Conservation (phyloP, 2,329 filamentous ascomycete genomes). For the Penicillium polonicum region DNA sequence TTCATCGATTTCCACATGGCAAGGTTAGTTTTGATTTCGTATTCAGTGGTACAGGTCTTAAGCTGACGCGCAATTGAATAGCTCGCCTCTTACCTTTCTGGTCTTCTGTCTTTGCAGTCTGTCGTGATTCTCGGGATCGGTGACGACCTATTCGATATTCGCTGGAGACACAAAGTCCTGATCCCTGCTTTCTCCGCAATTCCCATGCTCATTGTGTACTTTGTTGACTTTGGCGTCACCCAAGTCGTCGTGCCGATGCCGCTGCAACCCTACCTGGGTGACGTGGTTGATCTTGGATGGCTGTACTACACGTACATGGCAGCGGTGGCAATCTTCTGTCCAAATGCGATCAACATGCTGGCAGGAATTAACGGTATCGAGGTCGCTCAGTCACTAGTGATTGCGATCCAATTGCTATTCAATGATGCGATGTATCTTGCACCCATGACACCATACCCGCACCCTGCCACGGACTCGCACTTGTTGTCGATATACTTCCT, state of each 20-base stretch:
- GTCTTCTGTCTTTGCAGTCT: slow-evolving; percentile 86
- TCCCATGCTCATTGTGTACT: slow-evolving; percentile 93
- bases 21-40: slow-evolving; percentile 59
- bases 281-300: slow-evolving; percentile 76
- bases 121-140: slow-evolving; percentile 89
- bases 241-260: slow-evolving; percentile 88
- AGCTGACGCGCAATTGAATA: slow-evolving; percentile 39
- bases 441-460: slow-evolving; percentile 72
- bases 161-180: slow-evolving; percentile 98
- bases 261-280: slow-evolving; percentile 78
- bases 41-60: background rate
- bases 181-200: slow-evolving; percentile 93
- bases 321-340: slow-evolving; percentile 92
- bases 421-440: slow-evolving; percentile 87
- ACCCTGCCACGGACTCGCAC: slow-evolving; percentile 93
- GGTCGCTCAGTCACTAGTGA: slow-evolving; percentile 88
- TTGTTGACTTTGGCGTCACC: slow-evolving; percentile 97
- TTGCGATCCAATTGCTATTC: slow-evolving; percentile 76
- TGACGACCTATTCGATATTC: slow-evolving; percentile 95
- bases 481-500: slow-evolving; percentile 94
- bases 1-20: slow-evolving; percentile 90
- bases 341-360: slow-evolving; percentile 99
- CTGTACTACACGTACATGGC: slow-evolving; percentile 98
- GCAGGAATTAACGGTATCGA: slow-evolving; percentile 99
- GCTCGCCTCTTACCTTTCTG: slow-evolving; percentile 93